These are phyloP conservation scores for Pseudocercospora eumusae DNA, from an alignment of 2,329 filamentous ascomycete genomes.

Conservation along the genomic window DNA sequence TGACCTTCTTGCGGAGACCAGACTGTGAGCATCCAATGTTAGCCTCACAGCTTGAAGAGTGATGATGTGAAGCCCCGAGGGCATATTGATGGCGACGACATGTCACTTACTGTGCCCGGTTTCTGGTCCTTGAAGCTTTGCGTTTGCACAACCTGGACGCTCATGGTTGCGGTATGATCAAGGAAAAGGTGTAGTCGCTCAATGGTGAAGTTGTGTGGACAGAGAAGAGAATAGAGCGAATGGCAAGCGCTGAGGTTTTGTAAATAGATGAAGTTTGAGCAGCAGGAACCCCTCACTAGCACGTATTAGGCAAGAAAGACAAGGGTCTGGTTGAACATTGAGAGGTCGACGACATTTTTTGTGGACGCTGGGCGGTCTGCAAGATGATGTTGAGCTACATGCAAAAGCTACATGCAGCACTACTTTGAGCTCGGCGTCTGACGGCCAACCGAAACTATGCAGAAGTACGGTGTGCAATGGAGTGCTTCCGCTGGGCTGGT, in stretches of 20 bases:
- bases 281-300: not conserved
- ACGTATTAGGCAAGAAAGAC: not conserved
- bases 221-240: not conserved
- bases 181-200: conserved; percentile 16
- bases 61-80: not conserved
- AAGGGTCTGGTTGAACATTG: not conserved
- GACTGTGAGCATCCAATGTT: conserved; percentile 50
- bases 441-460: conserved; percentile 11
- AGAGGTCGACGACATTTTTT: not conserved
- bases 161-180: conserved; percentile 56
- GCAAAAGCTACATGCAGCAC: too few relatives aligned
- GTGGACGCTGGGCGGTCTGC: conserved; percentile 7
- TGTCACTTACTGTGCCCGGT: conserved; percentile 64
- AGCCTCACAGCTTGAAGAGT: not conserved
- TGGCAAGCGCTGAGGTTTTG: not conserved
- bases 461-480: conserved; percentile 1
- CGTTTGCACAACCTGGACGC: conserved; percentile 75
- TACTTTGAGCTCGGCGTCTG: conserved; percentile 13
- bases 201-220: conserved; percentile 13
- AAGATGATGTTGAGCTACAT: conserved; percentile 3
- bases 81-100: not conserved
- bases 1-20: conserved; percentile 98
- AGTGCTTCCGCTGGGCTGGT: not conserved
- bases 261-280: not conserved
- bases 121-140: conserved; percentile 94